phyloP scores from a whole-genome alignment of 495 filamentous ascomycete genomes.

The Hamigera avellanea region DNA sequence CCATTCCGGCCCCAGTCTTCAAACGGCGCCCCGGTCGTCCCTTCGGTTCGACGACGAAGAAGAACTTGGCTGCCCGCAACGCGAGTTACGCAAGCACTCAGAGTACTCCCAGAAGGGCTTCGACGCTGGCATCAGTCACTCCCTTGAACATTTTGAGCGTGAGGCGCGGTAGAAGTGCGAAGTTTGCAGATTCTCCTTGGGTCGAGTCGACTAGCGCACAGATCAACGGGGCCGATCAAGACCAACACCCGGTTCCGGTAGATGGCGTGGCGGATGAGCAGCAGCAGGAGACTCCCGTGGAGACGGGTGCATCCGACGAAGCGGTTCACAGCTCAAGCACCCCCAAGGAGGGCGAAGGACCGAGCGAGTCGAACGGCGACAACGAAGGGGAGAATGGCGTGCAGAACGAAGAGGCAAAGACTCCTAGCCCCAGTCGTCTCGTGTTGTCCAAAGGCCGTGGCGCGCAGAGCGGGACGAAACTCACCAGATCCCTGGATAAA shows the following conservation, averaged over 20 bases:
- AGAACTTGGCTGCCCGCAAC: conserved; percentile 7
- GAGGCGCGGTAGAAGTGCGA: conserved; percentile 30
- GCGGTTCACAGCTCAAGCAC: too few species aligned
- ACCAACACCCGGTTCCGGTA: conserved; percentile 1
- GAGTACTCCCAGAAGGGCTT: conserved; percentile 25
- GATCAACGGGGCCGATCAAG: conserved; percentile 10
- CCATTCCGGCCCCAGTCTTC: conserved; percentile 45
- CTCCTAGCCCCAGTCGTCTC: conserved; percentile 5
- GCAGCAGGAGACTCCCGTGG: not conserved
- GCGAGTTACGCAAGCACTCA: conserved; percentile 23
- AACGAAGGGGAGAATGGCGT: conserved; percentile 2
- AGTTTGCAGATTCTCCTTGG: conserved; percentile 18
- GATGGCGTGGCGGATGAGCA: not conserved
- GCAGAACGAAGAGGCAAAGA: conserved; percentile 7
- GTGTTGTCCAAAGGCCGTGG: conserved; percentile 10
- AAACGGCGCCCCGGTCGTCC: conserved; percentile 39
- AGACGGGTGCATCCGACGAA: too few species aligned
- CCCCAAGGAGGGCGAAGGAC: too few species aligned
- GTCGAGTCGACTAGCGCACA: conserved; percentile 12
- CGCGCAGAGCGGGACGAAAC: conserved; percentile 7
- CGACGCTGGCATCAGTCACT: conserved; percentile 17
- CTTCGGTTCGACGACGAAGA: conserved; percentile 9
- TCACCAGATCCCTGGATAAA: conserved; percentile 18
- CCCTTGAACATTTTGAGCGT: conserved; percentile 16
- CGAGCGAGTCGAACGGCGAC: conserved; percentile 3